phyloP scores from a whole-genome alignment of 2,329 filamentous ascomycete species.

The Penicillium hordei region DNA sequence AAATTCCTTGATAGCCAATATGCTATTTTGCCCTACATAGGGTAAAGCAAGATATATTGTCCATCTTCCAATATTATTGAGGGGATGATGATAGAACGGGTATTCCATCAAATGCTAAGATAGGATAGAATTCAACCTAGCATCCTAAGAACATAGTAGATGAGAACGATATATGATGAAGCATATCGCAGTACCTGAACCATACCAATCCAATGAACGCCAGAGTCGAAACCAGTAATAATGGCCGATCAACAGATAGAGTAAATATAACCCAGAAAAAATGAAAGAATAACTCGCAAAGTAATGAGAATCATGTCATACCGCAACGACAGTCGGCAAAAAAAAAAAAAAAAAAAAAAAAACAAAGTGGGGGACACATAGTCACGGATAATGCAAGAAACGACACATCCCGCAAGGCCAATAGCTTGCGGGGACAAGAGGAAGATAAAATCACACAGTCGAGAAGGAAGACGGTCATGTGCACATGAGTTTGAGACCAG shows the following conservation, averaged over 20 bases:
- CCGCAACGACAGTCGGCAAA: conserved; percentile 6
- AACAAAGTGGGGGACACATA: conserved; percentile 1
- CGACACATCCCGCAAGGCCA: conserved; percentile 5
- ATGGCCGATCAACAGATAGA: conserved; percentile 6
- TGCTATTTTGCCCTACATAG: background rate
- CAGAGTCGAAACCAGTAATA: conserved; percentile 12
- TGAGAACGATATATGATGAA: conserved; percentile 14
- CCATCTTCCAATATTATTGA: conserved; percentile 4
- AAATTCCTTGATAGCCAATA: background rate
- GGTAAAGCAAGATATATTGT: background rate
- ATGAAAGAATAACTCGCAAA: conserved; percentile 9
- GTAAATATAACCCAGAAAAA: conserved; percentile 15
- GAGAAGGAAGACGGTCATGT: conserved; percentile 25
- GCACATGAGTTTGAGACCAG: conserved; percentile 25
- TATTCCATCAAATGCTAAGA: conserved; percentile 1
- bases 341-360: background rate
- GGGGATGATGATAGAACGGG: background rate
- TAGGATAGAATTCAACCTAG: background rate
- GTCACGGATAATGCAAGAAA: conserved; percentile 6
- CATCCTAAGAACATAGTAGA: background rate
- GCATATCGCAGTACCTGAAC: conserved; percentile 13
- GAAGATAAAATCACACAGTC: conserved; percentile 23
- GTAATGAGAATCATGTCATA: conserved; percentile 13
- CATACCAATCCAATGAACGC: conserved; percentile 21
- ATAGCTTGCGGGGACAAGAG: conserved; percentile 5